Base-by-base conservation (phyloP, 1,284 basidiomycete species). In the Ganoderma sp. region DNA sequence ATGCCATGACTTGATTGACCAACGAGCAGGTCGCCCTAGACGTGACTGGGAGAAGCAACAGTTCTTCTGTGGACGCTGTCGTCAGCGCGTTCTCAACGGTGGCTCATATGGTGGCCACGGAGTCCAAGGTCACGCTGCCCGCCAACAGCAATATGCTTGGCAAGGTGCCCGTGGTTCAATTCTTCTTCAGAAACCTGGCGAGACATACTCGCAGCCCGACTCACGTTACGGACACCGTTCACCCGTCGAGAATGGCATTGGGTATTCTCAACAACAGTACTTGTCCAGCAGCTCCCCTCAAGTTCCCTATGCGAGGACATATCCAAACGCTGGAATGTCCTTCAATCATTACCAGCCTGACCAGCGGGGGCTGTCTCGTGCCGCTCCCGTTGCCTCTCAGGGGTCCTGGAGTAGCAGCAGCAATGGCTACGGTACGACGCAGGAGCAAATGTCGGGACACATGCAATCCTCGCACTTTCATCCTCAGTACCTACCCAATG, bases 11-110 rank as follows among this genome's bases (percentile, higher is more conserved):
- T 79, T 78, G 52, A 86, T 84, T 34, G 92, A 93, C 75, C 77
- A 81, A 50, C 79, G 81, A 45, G 83, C 84, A 34, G 89, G 91
- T 22, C 84, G 83, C 17, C 85, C 84, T 17, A 84, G 82, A 72
- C 88, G 91, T 41, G 87, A 93, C 72, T 94, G 92, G 92, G 85
- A 90, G 60, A 72, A 78, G 19, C 89, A 89, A 61, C 90, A 93
- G 54, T 94, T 84, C 73, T 74, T 76, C 50, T 92, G 90, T 74
- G 79, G 78, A 64, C 80, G 80, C 39, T 91, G 90, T 77, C 81
- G 74, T 64, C 63, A 69, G 32, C 63, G 70, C 12, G 63, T 66
- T 1, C 62, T 59, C 39, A 67, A 66, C 28, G 70, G 69, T 10
- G 52, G 59, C 17, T 61, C 67, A 10, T 71, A 73, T 50, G 63